Conservation (phyloP, 2,329 filamentous ascomycete genomes). For the Westerdykella aurantiaca region DNA sequence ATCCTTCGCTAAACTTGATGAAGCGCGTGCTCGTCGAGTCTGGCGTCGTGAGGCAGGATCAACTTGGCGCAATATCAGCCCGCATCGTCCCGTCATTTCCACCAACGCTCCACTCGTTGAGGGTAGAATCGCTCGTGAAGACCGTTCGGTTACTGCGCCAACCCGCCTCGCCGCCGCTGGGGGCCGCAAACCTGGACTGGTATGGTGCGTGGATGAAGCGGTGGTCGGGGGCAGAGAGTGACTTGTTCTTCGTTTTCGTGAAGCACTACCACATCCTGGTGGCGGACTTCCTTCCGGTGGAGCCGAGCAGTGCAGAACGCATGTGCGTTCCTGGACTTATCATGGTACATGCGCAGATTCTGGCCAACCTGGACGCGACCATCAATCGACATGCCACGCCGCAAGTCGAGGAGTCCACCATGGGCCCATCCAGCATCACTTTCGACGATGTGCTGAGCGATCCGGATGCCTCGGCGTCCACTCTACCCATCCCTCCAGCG, state of each 20-base stretch:
- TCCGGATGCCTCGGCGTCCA: conserved; percentile 62
- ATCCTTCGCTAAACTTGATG: conserved; percentile 61
- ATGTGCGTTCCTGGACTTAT: conserved; percentile 70
- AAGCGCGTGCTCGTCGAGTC: conserved; percentile 67
- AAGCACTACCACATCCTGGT: conserved; percentile 80
- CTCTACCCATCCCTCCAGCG: conserved; percentile 57
- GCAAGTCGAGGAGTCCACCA: conserved; percentile 25
- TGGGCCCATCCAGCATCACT: conserved; percentile 48
- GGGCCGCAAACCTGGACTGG: conserved; percentile 72
- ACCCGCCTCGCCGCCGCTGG: conserved; percentile 60
- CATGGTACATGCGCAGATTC: conserved; percentile 73
- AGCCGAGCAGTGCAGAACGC: conserved; percentile 50
- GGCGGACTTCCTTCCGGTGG: conserved; percentile 53
- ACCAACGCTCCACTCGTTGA: conserved; percentile 55
- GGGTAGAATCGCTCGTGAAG: conserved; percentile 57
- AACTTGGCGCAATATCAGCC: conserved; percentile 46
- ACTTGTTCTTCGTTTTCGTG: conserved; percentile 85
- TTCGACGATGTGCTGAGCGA: conserved; percentile 60
- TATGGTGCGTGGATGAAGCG: conserved; percentile 76
- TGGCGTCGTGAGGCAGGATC: conserved; percentile 53
- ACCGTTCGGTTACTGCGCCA: conserved; percentile 57
- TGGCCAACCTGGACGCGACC: conserved; percentile 73
- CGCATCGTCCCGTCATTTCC: conserved; percentile 67
- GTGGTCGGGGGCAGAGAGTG: conserved; percentile 82
- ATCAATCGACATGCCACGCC: conserved; percentile 64